Evolutionary conservation across 495 filamentous ascomycete species (phyloP).

Genomic region (Tuber borchii): DNA sequence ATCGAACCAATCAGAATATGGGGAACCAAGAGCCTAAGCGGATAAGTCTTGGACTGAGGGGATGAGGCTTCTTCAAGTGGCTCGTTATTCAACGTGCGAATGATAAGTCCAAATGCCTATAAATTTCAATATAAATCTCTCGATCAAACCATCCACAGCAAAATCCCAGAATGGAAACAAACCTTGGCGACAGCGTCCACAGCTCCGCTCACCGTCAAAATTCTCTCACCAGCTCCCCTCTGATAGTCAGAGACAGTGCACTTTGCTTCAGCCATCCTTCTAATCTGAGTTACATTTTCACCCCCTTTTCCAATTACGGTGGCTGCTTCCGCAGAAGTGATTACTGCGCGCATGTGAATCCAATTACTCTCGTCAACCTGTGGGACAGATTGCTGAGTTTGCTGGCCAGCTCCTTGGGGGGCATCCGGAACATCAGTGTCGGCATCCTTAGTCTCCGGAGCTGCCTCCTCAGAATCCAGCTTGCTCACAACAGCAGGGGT

Average conservation of each 20-base stretch:
- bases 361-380: slow-evolving; percentile 83
- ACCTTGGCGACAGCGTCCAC: slow-evolving; percentile 98
- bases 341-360: slow-evolving; percentile 94
- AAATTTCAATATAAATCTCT: slow-evolving; percentile 16
- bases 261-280: slow-evolving; percentile 84
- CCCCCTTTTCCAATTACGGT: slow-evolving; percentile 98
- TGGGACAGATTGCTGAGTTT: slow-evolving; percentile 49
- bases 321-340: slow-evolving; percentile 92
- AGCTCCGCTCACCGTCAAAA: slow-evolving; percentile 88
- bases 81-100: slow-evolving; percentile 96
- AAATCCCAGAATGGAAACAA: slow-evolving; percentile 41
- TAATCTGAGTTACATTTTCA: slow-evolving; percentile 94
- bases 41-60: slow-evolving; percentile 92
- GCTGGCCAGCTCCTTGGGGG: slow-evolving; percentile 48
- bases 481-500: slow-evolving; percentile 32
- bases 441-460: slow-evolving; percentile 54
- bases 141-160: slow-evolving; percentile 7
- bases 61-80: slow-evolving; percentile 77
- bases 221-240: slow-evolving; percentile 91
- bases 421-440: slow-evolving; percentile 72
- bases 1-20: slow-evolving; percentile 97
- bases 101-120: slow-evolving; percentile 95
- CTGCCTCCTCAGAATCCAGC: slow-evolving; percentile 48
- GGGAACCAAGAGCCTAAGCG: slow-evolving; percentile 87
- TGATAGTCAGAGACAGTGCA: slow-evolving; percentile 98